Percentiles rank a stretch among this genome's conserved stretches.
These are phyloP conservation scores for Annona cherimola DNA, from an alignment of 164 flowering plant species.

Conservation along the genomic window DNA sequence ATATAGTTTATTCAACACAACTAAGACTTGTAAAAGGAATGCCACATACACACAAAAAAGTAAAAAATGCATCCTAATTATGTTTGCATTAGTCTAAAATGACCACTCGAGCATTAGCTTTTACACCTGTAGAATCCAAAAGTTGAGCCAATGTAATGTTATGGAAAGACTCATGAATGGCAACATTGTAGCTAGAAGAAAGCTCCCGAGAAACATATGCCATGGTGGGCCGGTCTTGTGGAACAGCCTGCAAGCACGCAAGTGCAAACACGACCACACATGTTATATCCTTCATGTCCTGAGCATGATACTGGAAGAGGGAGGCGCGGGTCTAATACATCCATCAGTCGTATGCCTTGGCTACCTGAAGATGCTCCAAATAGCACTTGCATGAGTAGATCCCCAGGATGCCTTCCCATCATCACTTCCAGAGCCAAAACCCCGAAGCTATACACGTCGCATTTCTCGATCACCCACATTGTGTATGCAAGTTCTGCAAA, in stretches of 20 bases:
- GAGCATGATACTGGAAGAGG: neutral
- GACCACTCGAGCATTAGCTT: too few species aligned
- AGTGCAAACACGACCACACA: neutral
- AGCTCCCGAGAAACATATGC: neutral
- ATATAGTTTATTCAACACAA: too few species aligned
- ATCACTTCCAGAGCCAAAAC: conserved; percentile 12
- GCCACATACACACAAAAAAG: too few species aligned
- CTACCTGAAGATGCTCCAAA: neutral
- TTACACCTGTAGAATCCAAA: too few species aligned
- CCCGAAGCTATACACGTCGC: conserved; percentile 20
- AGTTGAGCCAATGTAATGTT: neutral
- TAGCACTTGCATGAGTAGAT: conserved; percentile 1
- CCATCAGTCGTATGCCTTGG: neutral
- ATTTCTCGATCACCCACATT: conserved; percentile 6
- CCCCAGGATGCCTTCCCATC: conserved; percentile 10
- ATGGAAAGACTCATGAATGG: neutral
- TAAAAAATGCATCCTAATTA: too few species aligned
- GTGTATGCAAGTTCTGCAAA: conserved; percentile 14
- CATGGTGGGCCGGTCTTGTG: conserved; percentile 12
- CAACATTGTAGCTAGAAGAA: neutral
- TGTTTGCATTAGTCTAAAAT: too few species aligned
- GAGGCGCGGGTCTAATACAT: conserved; percentile 9
- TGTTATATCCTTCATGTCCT: neutral
- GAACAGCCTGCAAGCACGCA: conserved; percentile 3
- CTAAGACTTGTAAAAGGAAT: too few species aligned